phyloP scores from a whole-genome alignment of 1,284 basidiomycete species.

The Fomitopsis palustris region DNA sequence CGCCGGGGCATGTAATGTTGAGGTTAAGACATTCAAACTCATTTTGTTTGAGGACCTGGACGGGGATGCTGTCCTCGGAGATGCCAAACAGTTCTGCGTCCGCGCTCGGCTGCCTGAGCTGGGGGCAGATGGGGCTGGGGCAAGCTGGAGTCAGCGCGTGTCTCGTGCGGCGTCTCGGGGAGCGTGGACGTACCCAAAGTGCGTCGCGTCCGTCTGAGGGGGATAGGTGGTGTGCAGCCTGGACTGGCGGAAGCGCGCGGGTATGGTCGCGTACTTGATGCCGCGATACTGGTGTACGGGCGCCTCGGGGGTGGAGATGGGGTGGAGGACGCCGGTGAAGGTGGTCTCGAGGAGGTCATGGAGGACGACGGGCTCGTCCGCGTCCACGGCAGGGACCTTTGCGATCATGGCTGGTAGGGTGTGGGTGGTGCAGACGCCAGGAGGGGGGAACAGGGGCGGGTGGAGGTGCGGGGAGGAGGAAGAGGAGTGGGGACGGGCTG shows the following conservation, averaged over 20 bases:
- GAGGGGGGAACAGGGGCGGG: not conserved
- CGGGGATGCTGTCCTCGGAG: conserved; percentile 48
- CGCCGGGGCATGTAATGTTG: conserved; percentile 70
- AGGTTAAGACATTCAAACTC: conserved; percentile 76
- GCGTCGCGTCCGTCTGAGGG: conserved; percentile 54
- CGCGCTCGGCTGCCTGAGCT: conserved; percentile 42
- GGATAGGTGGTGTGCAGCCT: conserved; percentile 54
- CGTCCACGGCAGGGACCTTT: conserved; percentile 15
- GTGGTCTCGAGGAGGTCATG: conserved; percentile 56
- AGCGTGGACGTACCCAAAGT: conserved; percentile 47
- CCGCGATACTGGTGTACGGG: conserved; percentile 70
- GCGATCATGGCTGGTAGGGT: conserved; percentile 20
- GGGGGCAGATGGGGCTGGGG: conserved; percentile 71
- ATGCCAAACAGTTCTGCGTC: conserved; percentile 65
- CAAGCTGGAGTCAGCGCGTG: conserved; percentile 1
- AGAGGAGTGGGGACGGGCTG: not conserved
- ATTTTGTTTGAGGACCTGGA: conserved; percentile 55
- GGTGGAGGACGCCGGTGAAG: conserved; percentile 61
- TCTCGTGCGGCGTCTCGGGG: conserved; percentile 11
- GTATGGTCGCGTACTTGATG: conserved; percentile 72
- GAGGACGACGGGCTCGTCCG: conserved; percentile 35
- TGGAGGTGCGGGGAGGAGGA: not conserved
- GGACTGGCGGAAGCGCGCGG: conserved; percentile 71
- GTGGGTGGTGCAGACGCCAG: not conserved
- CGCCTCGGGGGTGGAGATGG: conserved; percentile 48